Evolutionary conservation across 352 stramenopile genomes (phyloP).

Genomic region (Blastocystis sp.): DNA sequence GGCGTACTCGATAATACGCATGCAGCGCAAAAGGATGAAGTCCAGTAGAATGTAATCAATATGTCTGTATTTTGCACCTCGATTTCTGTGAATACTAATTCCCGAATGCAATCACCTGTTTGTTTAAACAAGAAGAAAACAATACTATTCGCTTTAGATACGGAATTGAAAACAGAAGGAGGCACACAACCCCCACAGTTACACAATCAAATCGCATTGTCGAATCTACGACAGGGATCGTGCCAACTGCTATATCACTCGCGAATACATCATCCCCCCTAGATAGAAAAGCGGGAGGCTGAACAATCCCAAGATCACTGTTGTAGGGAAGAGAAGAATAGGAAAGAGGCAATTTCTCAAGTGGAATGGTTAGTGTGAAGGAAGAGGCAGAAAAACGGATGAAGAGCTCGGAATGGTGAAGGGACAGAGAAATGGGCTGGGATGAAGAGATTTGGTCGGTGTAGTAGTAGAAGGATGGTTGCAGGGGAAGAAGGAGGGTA

Average conservation of each 20-base stretch:
- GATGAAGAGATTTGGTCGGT: too few species aligned
- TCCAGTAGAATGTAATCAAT: too few species aligned
- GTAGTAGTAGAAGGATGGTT: too few species aligned
- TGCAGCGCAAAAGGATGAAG: too few species aligned
- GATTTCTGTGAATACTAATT: too few species aligned
- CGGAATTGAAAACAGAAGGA: conserved; percentile 42
- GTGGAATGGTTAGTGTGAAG: background rate
- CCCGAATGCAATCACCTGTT: background rate
- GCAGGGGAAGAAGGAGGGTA: background rate
- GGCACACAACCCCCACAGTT: background rate
- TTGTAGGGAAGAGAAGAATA: background rate
- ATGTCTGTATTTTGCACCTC: too few species aligned
- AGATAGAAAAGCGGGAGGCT: background rate
- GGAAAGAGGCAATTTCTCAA: background rate
- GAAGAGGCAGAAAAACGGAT: background rate
- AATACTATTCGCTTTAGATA: background rate
- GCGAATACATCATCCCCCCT: background rate
- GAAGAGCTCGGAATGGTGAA: too few species aligned
- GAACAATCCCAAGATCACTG: background rate
- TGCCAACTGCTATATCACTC: background rate
- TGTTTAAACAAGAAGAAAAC: conserved; percentile 11
- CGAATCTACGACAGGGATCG: conserved; percentile 2
- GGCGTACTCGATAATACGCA: too few species aligned
- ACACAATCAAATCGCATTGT: conserved; percentile 64
- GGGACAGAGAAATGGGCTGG: too few species aligned